Conservation (phyloP, 164 flowering plant species). For the Kalanchoe fedtschenkoi region DNA sequence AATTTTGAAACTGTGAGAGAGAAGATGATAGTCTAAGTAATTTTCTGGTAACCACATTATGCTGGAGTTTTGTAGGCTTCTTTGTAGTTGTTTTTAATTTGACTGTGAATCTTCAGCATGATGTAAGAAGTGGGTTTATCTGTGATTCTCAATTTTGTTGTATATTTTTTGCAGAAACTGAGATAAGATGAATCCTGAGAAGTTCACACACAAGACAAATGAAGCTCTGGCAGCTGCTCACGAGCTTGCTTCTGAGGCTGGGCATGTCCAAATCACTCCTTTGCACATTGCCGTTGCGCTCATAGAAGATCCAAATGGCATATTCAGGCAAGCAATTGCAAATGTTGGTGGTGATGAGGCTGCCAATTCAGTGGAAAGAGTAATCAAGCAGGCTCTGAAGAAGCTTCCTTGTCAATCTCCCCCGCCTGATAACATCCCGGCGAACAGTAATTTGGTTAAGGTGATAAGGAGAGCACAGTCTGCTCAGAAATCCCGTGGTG, state of each 20-base stretch:
- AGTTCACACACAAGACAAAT: slow-evolving; percentile 83
- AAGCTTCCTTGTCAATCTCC: slow-evolving; percentile 72
- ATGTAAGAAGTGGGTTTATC: not conserved
- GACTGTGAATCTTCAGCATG: not conserved
- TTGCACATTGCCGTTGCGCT: slow-evolving; percentile 54
- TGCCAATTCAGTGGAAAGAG: slow-evolving; percentile 50
- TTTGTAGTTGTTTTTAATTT: not conserved
- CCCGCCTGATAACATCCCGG: slow-evolving; percentile 66
- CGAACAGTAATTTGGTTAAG: slow-evolving; percentile 57
- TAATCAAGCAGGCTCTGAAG: slow-evolving; percentile 48
- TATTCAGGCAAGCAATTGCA: slow-evolving; percentile 53
- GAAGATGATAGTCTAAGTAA: too few species aligned
- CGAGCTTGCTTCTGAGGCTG: slow-evolving; percentile 48
- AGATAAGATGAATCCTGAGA: slow-evolving; percentile 61
- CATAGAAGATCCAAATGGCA: slow-evolving; percentile 48
- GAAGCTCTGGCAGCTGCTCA: slow-evolving; percentile 59
- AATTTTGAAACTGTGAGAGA: too few species aligned
- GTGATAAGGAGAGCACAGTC: slow-evolving; percentile 70
- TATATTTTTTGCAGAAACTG: not conserved
- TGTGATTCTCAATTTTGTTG: not conserved
- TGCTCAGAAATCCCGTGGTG: slow-evolving; percentile 53
- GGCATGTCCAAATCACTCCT: slow-evolving; percentile 77
- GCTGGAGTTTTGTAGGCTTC: too few species aligned
- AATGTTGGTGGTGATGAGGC: slow-evolving; percentile 57
- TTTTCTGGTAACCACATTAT: too few species aligned